Evolutionary conservation across 495 filamentous ascomycete genomes (phyloP).

Genomic region (Physcia stellaris): DNA sequence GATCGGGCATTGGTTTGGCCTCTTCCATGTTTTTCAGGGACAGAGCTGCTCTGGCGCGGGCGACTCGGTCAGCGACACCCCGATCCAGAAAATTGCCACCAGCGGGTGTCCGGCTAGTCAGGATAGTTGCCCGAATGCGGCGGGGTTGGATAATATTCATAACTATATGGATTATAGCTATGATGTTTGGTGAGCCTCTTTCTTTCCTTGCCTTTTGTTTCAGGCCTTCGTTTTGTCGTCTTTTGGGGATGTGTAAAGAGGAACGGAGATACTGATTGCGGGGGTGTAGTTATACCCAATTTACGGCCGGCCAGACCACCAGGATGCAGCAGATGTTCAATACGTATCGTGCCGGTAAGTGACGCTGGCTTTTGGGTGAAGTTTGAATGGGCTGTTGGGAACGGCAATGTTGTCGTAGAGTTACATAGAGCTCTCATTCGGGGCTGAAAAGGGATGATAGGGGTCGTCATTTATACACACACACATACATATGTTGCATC

Average conservation of each 20-base stretch:
- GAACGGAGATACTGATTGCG: not conserved
- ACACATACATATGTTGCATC: too few relatives aligned
- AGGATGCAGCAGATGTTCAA: conserved; percentile 36
- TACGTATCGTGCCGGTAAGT: conserved; percentile 23
- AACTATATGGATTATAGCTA: conserved; percentile 43
- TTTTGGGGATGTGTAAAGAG: conserved; percentile 3
- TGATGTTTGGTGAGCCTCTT: conserved; percentile 25
- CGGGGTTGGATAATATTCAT: conserved; percentile 32
- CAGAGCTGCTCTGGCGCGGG: conserved; percentile 31
- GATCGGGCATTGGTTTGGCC: conserved; percentile 44
- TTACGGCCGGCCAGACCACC: conserved; percentile 28
- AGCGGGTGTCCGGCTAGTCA: conserved; percentile 31
- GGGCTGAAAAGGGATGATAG: too few relatives aligned
- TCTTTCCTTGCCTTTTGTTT: too few relatives aligned
- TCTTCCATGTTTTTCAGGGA: conserved; percentile 41
- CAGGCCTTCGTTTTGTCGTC: not conserved
- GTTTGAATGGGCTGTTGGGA: too few relatives aligned
- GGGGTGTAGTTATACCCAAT: conserved; percentile 25
- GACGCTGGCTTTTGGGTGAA: too few relatives aligned
- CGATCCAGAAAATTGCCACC: conserved; percentile 31
- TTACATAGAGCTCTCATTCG: too few relatives aligned
- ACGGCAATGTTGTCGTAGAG: too few relatives aligned
- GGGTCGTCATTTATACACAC: too few relatives aligned
- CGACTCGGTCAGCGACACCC: conserved; percentile 38
- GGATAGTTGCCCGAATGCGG: conserved; percentile 31